Evolutionary conservation across 345 rosid genomes (phyloP).

Genomic region (Lepidium aucheri): DNA sequence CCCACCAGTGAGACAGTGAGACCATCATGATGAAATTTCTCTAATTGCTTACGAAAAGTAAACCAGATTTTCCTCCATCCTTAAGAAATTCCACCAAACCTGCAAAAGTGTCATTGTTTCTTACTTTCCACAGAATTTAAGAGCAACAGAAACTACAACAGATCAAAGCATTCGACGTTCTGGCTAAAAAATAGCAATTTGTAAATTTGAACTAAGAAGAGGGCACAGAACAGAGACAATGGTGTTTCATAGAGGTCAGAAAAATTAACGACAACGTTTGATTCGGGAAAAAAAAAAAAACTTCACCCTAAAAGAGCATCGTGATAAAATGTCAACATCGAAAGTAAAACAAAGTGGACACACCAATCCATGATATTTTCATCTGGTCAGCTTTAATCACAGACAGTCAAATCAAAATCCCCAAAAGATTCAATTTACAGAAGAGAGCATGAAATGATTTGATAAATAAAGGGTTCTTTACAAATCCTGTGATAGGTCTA

Average conservation of each 20-base stretch:
- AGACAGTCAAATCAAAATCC: neutral
- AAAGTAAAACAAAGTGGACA: neutral
- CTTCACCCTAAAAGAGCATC: neutral
- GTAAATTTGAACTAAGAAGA: neutral
- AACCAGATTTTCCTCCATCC: constrained; percentile 27
- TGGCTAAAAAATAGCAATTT: neutral
- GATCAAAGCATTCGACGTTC: neutral
- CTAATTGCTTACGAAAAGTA: constrained; percentile 3
- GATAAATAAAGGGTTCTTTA: neutral
- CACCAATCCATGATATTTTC: neutral
- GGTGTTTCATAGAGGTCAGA: neutral
- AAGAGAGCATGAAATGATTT: neutral
- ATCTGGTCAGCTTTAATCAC: neutral
- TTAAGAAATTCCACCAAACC: constrained; percentile 32
- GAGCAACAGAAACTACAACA: neutral
- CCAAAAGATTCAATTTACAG: neutral
- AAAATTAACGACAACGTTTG: neutral
- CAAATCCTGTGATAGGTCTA: neutral
- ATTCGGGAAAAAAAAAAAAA: neutral
- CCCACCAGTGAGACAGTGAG: constrained; percentile 14
- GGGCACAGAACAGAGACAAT: constrained; percentile 4
- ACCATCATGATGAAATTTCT: constrained; percentile 9
- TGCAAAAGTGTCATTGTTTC: constrained; percentile 22
- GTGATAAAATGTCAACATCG: neutral
- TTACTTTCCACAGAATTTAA: neutral